A percentile compares a stretch with the other conserved stretches of the same genome.
Conservation (phyloP, 352 stramenopile genomes). For the Aphanomyces euteiches region DNA sequence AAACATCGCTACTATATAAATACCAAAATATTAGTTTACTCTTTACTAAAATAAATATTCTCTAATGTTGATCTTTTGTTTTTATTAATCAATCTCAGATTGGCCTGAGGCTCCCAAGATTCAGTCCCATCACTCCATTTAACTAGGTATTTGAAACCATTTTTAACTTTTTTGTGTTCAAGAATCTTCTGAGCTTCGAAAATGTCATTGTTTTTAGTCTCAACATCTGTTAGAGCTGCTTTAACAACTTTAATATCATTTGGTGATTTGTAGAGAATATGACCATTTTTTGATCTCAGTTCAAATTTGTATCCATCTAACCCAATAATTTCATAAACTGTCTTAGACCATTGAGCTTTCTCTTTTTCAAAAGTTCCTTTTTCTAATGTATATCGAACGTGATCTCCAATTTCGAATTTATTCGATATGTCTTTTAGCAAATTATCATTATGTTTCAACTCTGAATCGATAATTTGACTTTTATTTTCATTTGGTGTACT, state of each 20-base stretch:
- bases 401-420: too few species aligned
- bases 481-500: constrained; percentile 29
- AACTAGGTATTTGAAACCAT: not conserved
- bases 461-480: constrained; percentile 19
- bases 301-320: not conserved
- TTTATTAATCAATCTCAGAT: not conserved
- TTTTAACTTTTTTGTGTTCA: not conserved
- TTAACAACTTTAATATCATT: constrained; percentile 4
- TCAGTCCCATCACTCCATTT: not conserved
- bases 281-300: not conserved
- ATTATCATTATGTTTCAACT: constrained; percentile 24
- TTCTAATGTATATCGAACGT: not conserved
- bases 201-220: not conserved
- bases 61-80: constrained; percentile 1
- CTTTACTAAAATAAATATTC: not conserved
- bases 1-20: not conserved
- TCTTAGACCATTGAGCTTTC: not conserved
- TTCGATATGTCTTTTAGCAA: not conserved
- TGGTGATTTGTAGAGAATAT: not conserved
- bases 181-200: not conserved
- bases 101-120: not conserved
- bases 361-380: not conserved
- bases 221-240: not conserved
- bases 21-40: not conserved
- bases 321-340: not conserved